Evolutionary conservation across 2,329 filamentous ascomycete species (phyloP), one percentile per base, ranked within the genome.

Genomic region (Curvularia eragrostidis): DNA sequence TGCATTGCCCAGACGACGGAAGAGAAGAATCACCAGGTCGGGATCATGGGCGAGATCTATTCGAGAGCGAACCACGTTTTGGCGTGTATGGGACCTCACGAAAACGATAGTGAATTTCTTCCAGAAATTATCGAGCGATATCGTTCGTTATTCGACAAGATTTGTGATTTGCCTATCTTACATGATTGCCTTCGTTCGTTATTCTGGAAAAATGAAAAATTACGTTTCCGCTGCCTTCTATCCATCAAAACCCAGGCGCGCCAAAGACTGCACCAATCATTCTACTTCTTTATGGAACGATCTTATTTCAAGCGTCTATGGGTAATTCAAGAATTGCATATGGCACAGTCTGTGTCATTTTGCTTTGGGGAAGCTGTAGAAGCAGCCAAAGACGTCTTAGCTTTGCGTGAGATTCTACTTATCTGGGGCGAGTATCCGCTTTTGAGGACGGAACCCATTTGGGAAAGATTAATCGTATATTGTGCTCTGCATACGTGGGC

Each of bases 1-100:
- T 55, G 52, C 5, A 55, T 55, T 10, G 38, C 23, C 2, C 52
- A 55, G 39, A 39, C 28, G 5, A 39, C 41, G 7, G 12, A 50
- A 4, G 46, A 50, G 7, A 43, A 49, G 5, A 55, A 38, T 13
- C 47, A 55, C 13, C 46, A 50, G 26, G 46, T 50, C 9, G 46
- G 52, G 1, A 44, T 50, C 1, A 55, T 50, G 52, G 38, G 23
- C 12, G 6, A 39, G 3, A 38, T 55, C 2, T 50, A 55, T 3
- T 50, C 46, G 0, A 13, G 28, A 15, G 52, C 52, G 4, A 30
- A 38, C 9, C 46, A 55, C 9, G 38, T 46, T 19, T 32, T 55
- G 3, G 46, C 46, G 0, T 50, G 52, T 5, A 30, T 55, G 19
- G 52, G 52, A 2, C 28, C 52, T 0, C 52, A 50, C 18, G 30